phyloP scores from a whole-genome alignment of 2,329 filamentous ascomycete species.

The Ramichloridium luteum region DNA sequence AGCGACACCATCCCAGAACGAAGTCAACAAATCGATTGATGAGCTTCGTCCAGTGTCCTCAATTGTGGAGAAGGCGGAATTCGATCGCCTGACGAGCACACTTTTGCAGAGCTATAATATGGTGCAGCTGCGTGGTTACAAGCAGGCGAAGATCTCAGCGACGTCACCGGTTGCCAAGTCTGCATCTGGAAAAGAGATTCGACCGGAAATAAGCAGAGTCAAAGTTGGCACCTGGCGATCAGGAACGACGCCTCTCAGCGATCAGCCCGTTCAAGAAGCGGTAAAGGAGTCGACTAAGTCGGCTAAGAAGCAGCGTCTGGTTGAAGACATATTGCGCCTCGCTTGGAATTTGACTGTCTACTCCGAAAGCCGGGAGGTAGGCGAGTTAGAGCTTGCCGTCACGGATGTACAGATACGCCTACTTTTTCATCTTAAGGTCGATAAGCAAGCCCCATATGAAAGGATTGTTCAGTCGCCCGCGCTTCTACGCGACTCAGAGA shows the following conservation, averaged over 20 bases:
- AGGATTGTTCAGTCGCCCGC: constrained; percentile 9
- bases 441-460: constrained; percentile 4
- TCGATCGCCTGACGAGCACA: not conserved
- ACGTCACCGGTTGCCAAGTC: not conserved
- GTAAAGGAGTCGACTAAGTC: not conserved
- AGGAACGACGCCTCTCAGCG: not conserved
- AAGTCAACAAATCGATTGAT: not conserved
- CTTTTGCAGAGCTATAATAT: not conserved
- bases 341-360: constrained; percentile 11
- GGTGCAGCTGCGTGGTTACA: not conserved
- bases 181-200: not conserved
- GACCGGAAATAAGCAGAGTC: not conserved
- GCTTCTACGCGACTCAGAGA: constrained; percentile 7
- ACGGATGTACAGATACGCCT: constrained; percentile 11
- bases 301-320: constrained; percentile 4
- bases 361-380: constrained; percentile 11
- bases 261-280: not conserved
- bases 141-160: not conserved
- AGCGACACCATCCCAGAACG: not conserved
- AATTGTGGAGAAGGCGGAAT: not conserved
- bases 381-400: constrained; percentile 14
- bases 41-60: not conserved
- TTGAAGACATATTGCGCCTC: constrained; percentile 11
- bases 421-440: constrained; percentile 10
- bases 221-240: not conserved